Conservation (phyloP, 371 early-diverging fungal species). For the Mortierella sp. region DNA sequence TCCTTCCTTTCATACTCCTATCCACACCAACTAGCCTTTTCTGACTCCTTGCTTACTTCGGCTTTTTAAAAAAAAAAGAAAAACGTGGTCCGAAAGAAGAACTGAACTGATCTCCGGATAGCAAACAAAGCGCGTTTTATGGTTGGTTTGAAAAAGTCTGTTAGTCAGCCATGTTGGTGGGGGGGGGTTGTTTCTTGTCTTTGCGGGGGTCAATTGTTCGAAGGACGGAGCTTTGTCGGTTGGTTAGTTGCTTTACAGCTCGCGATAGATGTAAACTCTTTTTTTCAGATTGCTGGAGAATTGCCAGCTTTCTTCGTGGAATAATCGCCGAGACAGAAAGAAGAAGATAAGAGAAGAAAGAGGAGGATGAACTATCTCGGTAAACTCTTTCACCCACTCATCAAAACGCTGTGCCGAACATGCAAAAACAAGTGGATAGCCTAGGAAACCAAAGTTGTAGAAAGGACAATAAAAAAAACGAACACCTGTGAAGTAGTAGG, state of each 20-base stretch:
- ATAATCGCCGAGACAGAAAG: not conserved
- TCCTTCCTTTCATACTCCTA: conserved; percentile 2
- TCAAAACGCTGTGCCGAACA: not conserved
- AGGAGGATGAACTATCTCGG: not conserved
- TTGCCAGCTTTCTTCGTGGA: not conserved
- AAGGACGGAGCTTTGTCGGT: not conserved
- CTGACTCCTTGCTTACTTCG: not conserved
- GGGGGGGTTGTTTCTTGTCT: too few species aligned
- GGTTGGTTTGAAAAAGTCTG: not conserved
- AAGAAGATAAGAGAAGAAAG: not conserved
- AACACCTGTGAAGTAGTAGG: not conserved
- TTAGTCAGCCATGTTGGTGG: too few species aligned
- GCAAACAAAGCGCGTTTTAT: not conserved
- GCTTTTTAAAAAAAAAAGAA: not conserved
- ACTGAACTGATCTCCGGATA: not conserved
- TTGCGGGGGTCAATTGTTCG: too few species aligned
- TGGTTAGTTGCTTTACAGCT: not conserved
- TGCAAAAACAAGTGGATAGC: not conserved
- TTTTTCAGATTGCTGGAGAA: not conserved
- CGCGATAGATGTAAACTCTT: not conserved
- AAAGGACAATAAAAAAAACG: not conserved
- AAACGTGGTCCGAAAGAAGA: not conserved
- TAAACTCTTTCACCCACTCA: not conserved
- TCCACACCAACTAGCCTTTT: not conserved
- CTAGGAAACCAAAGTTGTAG: not conserved